phyloP scores from a whole-genome alignment of 2,329 filamentous ascomycete species.

The Alternaria tenuissima region DNA sequence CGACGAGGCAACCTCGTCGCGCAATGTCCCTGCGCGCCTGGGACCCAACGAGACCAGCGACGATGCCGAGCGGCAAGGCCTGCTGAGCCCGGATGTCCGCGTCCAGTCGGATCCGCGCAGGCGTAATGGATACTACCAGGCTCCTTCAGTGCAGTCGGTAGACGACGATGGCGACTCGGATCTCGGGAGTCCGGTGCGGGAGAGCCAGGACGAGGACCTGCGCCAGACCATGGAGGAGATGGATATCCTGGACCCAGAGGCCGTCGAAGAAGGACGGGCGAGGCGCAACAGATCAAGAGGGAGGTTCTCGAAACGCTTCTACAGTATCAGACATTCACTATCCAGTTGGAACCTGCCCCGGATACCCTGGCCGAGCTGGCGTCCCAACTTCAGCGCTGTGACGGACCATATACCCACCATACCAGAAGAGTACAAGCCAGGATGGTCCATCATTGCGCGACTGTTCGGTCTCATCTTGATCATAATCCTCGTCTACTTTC shows the following conservation, averaged over 20 bases:
- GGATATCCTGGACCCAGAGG: constrained; percentile 51
- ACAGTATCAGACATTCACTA: constrained; percentile 64
- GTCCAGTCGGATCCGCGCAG: constrained; percentile 42
- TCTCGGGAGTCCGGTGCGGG: constrained; percentile 61
- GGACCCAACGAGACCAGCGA: constrained; percentile 69
- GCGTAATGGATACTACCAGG: constrained; percentile 67
- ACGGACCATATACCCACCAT: constrained; percentile 52
- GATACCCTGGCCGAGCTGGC: constrained; percentile 42
- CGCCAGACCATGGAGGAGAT: constrained; percentile 85
- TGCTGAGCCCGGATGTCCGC: constrained; percentile 65
- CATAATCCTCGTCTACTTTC: constrained; percentile 78
- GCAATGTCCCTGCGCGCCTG: constrained; percentile 57
- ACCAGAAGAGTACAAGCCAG: constrained; percentile 59
- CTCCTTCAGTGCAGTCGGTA: constrained; percentile 84
- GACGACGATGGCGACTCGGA: constrained; percentile 68
- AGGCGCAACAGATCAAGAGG: constrained; percentile 44
- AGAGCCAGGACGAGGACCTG: constrained; percentile 64
- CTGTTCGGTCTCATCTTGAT: constrained; percentile 79
- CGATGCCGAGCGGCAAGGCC: constrained; percentile 78
- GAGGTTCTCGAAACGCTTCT: constrained; percentile 64
- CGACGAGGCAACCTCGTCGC: constrained; percentile 77
- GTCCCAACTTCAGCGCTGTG: constrained; percentile 35
- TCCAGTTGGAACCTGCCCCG: constrained; percentile 63
- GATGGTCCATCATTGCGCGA: constrained; percentile 74
- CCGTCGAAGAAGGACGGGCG: constrained; percentile 40